Base-by-base conservation (phyloP, 768 basidiomycete genomes). In the Hydnomerulius pinastri region DNA sequence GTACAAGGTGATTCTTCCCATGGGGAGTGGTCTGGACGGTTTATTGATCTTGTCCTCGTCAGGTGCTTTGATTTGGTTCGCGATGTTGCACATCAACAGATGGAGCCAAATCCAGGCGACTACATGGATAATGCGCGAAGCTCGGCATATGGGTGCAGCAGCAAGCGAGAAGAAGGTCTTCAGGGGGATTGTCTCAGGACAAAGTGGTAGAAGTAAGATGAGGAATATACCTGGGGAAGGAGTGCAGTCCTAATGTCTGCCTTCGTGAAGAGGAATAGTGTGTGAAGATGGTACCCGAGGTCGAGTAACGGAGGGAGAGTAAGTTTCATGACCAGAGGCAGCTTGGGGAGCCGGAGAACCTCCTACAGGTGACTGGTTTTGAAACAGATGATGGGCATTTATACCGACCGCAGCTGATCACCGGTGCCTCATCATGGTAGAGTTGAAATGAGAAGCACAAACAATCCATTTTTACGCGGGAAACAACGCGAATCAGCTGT, bases 51-150 rank as follows among this genome's bases (percentile, higher is more conserved):
- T 61, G 46, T 78, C 77, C 55, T 78, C 77, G 18, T 69, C 67
- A 7, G 64, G 61, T 36, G 63, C 59, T 33, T 66, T 58, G 15
- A 63, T 62, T 61, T 76, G 77, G 47, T 78, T 77, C 11, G 71
- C 60, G 17, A 75, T 53, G 39, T 69, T 63, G 59, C 71, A 74
- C 23, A 65, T 67, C 1, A 77, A 55, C 21, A 77, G 54, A 46
- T 78, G 74, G 7, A 76, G 52, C 72, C 71, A 77, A 12, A 73
- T 67, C 77, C 77, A 78, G 23, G 65, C 42, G 2, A 71, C 53
- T 2, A 61, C 54, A 15, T 70, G 61, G 11, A 59, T 30, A 7
- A 66, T 4, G 5, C 41, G 56, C 8, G 38, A 46, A 8, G 43
- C 21, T 9, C 51, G 47, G 18, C 48, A 41, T 1, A 59, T 32